Base-by-base conservation (phyloP, 768 basidiomycete genomes). In the Sutorius australiensis region DNA sequence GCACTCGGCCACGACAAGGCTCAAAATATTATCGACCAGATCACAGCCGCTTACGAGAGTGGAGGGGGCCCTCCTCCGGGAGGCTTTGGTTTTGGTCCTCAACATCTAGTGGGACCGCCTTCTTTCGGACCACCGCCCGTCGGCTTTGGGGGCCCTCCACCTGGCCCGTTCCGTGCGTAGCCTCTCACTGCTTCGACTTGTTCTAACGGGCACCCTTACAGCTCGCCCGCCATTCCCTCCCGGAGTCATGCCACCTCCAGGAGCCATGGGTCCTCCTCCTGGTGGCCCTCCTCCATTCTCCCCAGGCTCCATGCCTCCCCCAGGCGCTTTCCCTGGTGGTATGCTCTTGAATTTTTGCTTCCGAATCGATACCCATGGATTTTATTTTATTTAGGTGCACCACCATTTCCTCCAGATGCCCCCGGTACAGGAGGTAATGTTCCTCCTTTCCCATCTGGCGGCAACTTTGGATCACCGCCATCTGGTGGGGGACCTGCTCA, bases 1-100 rank as follows among this genome's bases (percentile, higher is more conserved):
- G 89, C 89, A 2, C 81, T 92, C 51, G 89, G 89, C 51, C 93
- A 98, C 72, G 95, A 98, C 80, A 95, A 95, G 71, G 95, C 95
- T 16, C 97, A 99, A 72, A 92, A 76, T 63, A 93, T 98, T 68
- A 98, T 99, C 68, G 95, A 99, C 80, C 92, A 95, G 72, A 98
- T 99, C 71, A 95, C 93, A 34, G 85, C 89, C 19, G 86, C 89
- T 24, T 97, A 95, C 65, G 95, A 98, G 72, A 81, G 80, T 28
- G 84, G 89, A 39, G 85, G 86, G 47, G 89, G 89, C 2, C 91
- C 90, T 37, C 91, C 91, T 59, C 89, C 89, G 11, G 90, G 90
- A 47, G 90, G 91, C 4, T 92, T 92, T 57, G 88, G 88, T 8
- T 91, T 91, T 60, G 88, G 88, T 21, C 88, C 89, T 37, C 89